Percentiles rank a stretch among this genome's conserved stretches.
These are phyloP conservation scores for Chlorella sp. DNA, from an alignment of 139 green algal species.

Conservation along the genomic window DNA sequence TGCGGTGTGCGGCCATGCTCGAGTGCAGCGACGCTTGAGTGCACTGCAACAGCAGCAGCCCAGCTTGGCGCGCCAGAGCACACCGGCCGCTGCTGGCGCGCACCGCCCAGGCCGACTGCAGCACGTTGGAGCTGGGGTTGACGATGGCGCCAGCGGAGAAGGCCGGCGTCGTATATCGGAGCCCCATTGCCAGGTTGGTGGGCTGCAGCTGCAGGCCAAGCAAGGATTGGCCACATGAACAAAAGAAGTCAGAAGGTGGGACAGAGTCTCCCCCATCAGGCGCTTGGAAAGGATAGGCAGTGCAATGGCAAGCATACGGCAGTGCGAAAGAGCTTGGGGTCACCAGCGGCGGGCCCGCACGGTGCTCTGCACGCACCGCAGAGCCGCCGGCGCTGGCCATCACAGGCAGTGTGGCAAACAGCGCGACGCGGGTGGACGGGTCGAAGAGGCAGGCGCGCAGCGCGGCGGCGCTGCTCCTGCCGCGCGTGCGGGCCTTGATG, in stretches of 20 bases:
- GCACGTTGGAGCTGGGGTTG: conserved; percentile 4
- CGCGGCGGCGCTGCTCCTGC: conserved; percentile 27
- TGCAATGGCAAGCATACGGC: too few relatives aligned
- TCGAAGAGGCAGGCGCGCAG: conserved; percentile 62
- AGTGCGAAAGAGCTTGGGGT: too few relatives aligned
- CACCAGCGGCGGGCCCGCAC: too few relatives aligned
- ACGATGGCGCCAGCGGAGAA: conserved; percentile 50
- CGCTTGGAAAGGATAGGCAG: too few relatives aligned
- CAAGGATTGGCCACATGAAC: too few relatives aligned
- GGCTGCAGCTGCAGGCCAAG: too few relatives aligned
- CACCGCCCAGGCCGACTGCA: conserved; percentile 43
- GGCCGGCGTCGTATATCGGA: conserved; percentile 54
- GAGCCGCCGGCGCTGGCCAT: background rate
- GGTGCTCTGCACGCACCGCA: background rate
- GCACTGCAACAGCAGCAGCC: too few relatives aligned
- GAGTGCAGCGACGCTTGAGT: too few relatives aligned
- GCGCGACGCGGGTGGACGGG: conserved; percentile 37
- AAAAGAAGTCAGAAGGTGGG: too few relatives aligned
- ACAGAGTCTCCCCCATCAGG: too few relatives aligned
- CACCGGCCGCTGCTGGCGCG: conserved; percentile 4
- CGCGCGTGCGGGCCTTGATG: conserved; percentile 49
- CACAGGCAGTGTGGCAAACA: conserved; percentile 56
- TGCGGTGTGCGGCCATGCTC: too few relatives aligned
- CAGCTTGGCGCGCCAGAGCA: too few relatives aligned
- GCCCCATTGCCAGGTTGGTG: background rate